Conservation (phyloP, 139 green algal genomes). For the Coelastrella sp. region DNA sequence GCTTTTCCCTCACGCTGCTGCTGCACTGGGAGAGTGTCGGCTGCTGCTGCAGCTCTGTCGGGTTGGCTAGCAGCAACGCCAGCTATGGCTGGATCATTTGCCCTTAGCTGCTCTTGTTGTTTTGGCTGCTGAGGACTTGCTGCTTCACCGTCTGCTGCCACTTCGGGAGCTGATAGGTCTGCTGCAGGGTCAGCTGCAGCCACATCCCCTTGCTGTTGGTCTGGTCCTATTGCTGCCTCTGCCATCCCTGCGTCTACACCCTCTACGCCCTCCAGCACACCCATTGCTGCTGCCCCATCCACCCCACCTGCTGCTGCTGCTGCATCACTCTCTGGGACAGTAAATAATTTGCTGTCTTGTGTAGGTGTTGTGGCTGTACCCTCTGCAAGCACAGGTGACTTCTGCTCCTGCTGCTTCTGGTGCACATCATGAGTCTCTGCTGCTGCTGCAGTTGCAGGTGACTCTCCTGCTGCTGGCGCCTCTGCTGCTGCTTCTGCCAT, state of each 20-base stretch:
- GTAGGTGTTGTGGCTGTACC: not conserved
- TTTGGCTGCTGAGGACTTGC: conserved; percentile 7
- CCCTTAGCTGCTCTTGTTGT: not conserved
- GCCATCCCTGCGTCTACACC: conserved; percentile 6
- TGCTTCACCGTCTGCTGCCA: not conserved
- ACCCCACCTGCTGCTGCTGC: not conserved
- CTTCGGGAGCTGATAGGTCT: not conserved
- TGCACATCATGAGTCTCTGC: not conserved
- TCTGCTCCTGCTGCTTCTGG: conserved; percentile 24
- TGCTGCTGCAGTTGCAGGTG: not conserved
- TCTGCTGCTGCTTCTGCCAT: conserved; percentile 35
- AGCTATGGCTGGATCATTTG: not conserved
- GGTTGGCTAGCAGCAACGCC: not conserved
- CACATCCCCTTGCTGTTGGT: not conserved
- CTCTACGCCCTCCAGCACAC: not conserved
- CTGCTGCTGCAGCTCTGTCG: not conserved
- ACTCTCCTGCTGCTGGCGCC: conserved; percentile 16
- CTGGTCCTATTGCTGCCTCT: not conserved
- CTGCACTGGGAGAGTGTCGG: not conserved
- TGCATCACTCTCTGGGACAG: not conserved
- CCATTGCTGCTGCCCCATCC: conserved; percentile 2
- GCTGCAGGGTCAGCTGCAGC: not conserved
- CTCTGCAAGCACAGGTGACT: not conserved
- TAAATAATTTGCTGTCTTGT: not conserved
- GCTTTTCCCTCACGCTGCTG: not conserved